Percentiles rank a stretch among this genome's conserved stretches.
These are phyloP conservation scores for Tuber umbilicatum DNA, from an alignment of 495 filamentous ascomycete species.

Conservation along the genomic window DNA sequence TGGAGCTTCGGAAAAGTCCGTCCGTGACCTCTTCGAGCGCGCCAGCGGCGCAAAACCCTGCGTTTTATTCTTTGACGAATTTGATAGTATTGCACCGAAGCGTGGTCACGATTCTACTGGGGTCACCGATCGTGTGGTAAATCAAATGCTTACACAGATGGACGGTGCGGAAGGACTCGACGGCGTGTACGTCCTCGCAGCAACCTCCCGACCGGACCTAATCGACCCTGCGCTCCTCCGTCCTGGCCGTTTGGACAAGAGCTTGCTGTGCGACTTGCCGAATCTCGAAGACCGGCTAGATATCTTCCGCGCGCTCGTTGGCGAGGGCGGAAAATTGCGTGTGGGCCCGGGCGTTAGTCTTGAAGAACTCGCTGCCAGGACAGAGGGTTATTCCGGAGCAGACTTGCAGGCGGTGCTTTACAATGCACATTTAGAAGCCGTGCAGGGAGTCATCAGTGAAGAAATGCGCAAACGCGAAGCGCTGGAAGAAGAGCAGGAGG, in stretches of 20 bases:
- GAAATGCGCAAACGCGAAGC: conserved; percentile 45
- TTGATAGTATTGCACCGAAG: conserved; percentile 94
- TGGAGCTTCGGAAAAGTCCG: conserved; percentile 87
- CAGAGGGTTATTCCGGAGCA: conserved; percentile 89
- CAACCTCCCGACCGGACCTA: conserved; percentile 81
- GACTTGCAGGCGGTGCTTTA: conserved; percentile 93
- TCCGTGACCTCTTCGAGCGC: conserved; percentile 88
- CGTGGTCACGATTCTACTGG: conserved; percentile 93
- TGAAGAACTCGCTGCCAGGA: conserved; percentile 62
- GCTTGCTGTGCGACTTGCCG: conserved; percentile 81
- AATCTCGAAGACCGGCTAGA: conserved; percentile 69
- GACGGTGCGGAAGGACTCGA: conserved; percentile 92
- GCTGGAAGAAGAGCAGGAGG: conserved; percentile 31
- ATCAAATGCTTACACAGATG: conserved; percentile 97
- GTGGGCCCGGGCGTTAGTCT: conserved; percentile 52
- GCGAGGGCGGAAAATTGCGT: conserved; percentile 58
- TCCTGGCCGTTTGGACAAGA: conserved; percentile 87
- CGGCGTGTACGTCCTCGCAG: conserved; percentile 92
- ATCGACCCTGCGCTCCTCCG: conserved; percentile 89
- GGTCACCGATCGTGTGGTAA: conserved; percentile 96
- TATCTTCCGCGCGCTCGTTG: conserved; percentile 66
- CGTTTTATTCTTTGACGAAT: conserved; percentile 96
- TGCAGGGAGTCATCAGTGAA: conserved; percentile 81
- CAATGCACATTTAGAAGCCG: conserved; percentile 93
- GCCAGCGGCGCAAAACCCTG: conserved; percentile 84